Evolutionary conservation across 306 rosid genomes (phyloP), one percentile per base, ranked within the genome.

Genomic region (Trifolium dubium): DNA sequence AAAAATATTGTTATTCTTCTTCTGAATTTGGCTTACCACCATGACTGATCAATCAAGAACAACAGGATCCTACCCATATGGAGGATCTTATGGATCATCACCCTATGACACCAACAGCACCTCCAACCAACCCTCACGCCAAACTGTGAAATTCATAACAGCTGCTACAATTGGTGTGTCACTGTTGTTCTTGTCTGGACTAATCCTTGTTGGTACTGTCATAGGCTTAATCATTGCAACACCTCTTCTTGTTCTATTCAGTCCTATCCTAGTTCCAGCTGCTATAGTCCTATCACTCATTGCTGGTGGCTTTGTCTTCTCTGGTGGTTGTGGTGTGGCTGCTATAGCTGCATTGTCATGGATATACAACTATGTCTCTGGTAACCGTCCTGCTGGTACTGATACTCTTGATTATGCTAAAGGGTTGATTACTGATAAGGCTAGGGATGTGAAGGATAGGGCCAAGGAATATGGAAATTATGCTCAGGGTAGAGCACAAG

Each of bases 241-340:
- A 9, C 90, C 95, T 1, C 73, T 87, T 44, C 59, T 87, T 31
- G 86, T 89, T 77, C 39, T 89, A 67, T 89, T 85, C 63, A 87
- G 89, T 50, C 94, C 92, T 0, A 74, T 87, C 65, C 74, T 89
- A 2, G 82, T 89, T 10, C 92, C 88, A 2, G 90, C 88, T 4
- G 86, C 69, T 1, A 37, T 82, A 19, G 64, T 62, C 32, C 29
- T 83, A 2, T 55, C 73, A 55, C 75, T 89, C 8, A 84, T 69
- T 50, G 77, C 77, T 5, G 9, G 75, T 3, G 92, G 92, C 0
- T 87, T 89, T 3, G 3, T 84, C 29, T 84, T 87, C 72, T 87
- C 92, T 0, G 86, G 88, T 3, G 81, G 85, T 3, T 85, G 86
- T 19, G 86, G 88, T 6, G 69, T 85, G 37, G 86, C 82, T 11